A percentile compares a stretch with the other conserved stretches of the same genome.
Evolutionary conservation across 202 grass and related monocot genomes (phyloP).

Genomic region (Carex arenaria): DNA sequence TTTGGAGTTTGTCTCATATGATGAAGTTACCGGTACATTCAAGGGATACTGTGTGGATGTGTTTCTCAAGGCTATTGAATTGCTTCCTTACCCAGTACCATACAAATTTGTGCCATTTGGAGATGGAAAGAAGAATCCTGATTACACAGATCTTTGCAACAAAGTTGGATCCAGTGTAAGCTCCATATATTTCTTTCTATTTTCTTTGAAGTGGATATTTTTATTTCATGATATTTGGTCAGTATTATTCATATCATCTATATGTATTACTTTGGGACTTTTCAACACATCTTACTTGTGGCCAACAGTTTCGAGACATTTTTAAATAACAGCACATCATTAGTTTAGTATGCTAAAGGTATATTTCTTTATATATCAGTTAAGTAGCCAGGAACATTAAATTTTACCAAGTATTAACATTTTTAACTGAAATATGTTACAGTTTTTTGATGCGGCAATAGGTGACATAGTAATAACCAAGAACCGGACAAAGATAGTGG

Average conservation of each 20-base stretch:
- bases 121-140: slow-evolving; percentile 55
- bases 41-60: slow-evolving; percentile 91
- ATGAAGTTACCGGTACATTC: slow-evolving; percentile 52
- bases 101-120: slow-evolving; percentile 71
- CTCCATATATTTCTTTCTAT: slow-evolving; percentile 5
- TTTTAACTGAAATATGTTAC: slow-evolving; percentile 1
- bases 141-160: slow-evolving; percentile 50
- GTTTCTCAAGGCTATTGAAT: slow-evolving; percentile 65
- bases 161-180: slow-evolving; percentile 75
- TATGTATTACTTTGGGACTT: neutral
- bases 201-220: neutral
- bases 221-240: neutral
- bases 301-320: neutral
- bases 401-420: neutral
- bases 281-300: neutral
- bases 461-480: slow-evolving; percentile 81
- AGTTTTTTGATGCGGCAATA: slow-evolving; percentile 77
- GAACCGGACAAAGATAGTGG: slow-evolving; percentile 45
- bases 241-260: neutral
- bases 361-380: neutral
- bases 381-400: neutral
- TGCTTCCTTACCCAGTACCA: slow-evolving; percentile 90
- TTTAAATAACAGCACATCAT: neutral
- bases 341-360: neutral
- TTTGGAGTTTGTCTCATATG: slow-evolving; percentile 50